Percentiles rank a stretch among this genome's conserved stretches.
Evolutionary conservation across 305 asterid species (phyloP).

Genomic region (Fraxinus albicans): DNA sequence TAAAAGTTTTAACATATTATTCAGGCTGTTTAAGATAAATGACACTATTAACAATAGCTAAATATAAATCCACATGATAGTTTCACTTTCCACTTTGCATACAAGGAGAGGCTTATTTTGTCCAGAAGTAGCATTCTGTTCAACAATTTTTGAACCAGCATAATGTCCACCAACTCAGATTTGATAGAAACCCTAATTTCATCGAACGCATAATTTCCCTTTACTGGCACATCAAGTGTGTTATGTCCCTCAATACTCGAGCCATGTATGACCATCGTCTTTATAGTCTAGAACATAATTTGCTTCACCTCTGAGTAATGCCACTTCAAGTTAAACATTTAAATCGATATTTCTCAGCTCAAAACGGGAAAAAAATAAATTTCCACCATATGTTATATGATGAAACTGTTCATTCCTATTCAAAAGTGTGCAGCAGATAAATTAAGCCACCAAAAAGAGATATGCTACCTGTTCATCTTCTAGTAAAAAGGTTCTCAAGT

Average conservation of each 20-base stretch:
- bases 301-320: neutral
- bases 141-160: neutral
- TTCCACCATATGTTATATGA: neutral
- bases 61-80: neutral
- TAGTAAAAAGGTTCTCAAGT: conserved; percentile 48
- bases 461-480: conserved; percentile 53
- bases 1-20: neutral
- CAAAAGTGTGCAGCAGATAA: neutral
- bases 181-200: neutral
- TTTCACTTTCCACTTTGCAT: neutral
- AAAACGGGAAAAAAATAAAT: neutral
- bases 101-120: neutral
- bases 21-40: neutral
- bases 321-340: neutral
- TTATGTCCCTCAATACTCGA: neutral
- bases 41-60: neutral
- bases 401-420: neutral
- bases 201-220: neutral
- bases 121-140: neutral
- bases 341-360: neutral
- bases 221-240: neutral
- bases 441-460: neutral
- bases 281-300: neutral
- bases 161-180: neutral
- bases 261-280: neutral